phyloP scores from a whole-genome alignment of 139 green algal genomes.

The Chlorella vulgaris region DNA sequence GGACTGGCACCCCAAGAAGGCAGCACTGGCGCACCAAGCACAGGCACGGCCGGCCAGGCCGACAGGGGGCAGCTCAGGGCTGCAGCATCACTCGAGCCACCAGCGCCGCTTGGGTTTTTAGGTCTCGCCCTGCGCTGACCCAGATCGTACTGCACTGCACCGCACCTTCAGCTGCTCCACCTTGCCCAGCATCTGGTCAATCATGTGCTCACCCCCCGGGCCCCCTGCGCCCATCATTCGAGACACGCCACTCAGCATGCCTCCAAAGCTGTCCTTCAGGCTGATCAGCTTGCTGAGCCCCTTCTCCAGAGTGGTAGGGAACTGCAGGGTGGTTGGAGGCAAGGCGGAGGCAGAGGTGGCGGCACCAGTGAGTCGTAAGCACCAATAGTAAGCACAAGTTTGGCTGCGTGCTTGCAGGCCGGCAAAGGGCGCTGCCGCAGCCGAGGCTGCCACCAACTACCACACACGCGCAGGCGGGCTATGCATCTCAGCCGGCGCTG shows the following conservation, averaged over 20 bases:
- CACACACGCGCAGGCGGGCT: too few relatives aligned
- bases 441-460: too few relatives aligned
- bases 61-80: too few relatives aligned
- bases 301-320: slow-evolving; percentile 94
- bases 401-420: too few relatives aligned
- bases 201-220: slow-evolving; percentile 42
- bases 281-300: slow-evolving; percentile 89
- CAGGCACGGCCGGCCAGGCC: too few relatives aligned
- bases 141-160: neutral
- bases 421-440: too few relatives aligned
- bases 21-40: neutral
- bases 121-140: neutral
- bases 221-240: slow-evolving; percentile 50
- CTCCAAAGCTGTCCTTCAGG: slow-evolving; percentile 80
- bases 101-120: too few relatives aligned
- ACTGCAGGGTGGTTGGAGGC: slow-evolving; percentile 62
- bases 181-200: slow-evolving; percentile 66
- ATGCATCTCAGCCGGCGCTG: too few relatives aligned
- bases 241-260: slow-evolving; percentile 64
- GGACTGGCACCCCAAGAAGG: neutral
- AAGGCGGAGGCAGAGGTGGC: neutral
- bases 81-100: neutral
- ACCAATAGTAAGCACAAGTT: too few relatives aligned
- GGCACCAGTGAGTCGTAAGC: too few relatives aligned
- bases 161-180: slow-evolving; percentile 70